Percentiles rank a stretch among this genome's conserved stretches.
These are phyloP conservation scores for Coemansia aciculifera DNA, from an alignment of 192 early-diverging fungal genomes.

Conservation along the genomic window DNA sequence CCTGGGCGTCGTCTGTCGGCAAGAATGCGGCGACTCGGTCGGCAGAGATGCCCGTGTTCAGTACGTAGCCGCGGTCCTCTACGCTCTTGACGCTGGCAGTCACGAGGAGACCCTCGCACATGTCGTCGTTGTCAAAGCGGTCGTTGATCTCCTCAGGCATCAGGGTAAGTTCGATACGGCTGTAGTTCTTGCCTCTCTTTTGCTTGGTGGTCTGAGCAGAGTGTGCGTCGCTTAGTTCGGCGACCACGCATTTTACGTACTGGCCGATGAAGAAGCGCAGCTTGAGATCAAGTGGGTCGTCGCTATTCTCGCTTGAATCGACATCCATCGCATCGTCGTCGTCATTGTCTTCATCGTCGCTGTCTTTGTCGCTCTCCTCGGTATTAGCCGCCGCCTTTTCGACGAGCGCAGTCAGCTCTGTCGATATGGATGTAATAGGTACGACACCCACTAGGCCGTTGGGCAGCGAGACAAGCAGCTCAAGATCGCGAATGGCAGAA, in stretches of 20 bases:
- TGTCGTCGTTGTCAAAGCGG: slow-evolving; percentile 62
- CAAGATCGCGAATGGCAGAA: slow-evolving; percentile 76
- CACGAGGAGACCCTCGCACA: slow-evolving; percentile 71
- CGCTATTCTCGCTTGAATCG: slow-evolving; percentile 41
- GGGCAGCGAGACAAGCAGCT: slow-evolving; percentile 79
- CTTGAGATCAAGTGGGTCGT: slow-evolving; percentile 66
- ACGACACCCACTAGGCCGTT: slow-evolving; percentile 81
- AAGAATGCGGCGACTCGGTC: slow-evolving; percentile 71
- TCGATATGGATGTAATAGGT: slow-evolving; percentile 86
- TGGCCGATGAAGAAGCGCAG: slow-evolving; percentile 80
- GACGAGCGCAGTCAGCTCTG: slow-evolving; percentile 66
- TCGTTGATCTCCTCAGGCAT: slow-evolving; percentile 78
- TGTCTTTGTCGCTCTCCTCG: slow-evolving; percentile 51
- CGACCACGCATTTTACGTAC: slow-evolving; percentile 73
- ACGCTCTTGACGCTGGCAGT: slow-evolving; percentile 73
- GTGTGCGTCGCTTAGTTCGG: slow-evolving; percentile 52
- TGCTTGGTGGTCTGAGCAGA: slow-evolving; percentile 32
- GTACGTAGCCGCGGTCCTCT: slow-evolving; percentile 92
- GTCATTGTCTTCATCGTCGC: slow-evolving; percentile 42
- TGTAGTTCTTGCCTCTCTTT: slow-evolving; percentile 36
- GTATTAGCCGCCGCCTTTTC: slow-evolving; percentile 66
- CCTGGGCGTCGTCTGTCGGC: slow-evolving; percentile 64
- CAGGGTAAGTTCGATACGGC: slow-evolving; percentile 71
- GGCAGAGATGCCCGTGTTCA: slow-evolving; percentile 67
- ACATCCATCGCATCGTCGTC: slow-evolving; percentile 41